A percentile compares a stretch with the other conserved stretches of the same genome.
Evolutionary conservation across 805 yeast genomes (phyloP).

Genomic region (Jamesozyma gamospora): DNA sequence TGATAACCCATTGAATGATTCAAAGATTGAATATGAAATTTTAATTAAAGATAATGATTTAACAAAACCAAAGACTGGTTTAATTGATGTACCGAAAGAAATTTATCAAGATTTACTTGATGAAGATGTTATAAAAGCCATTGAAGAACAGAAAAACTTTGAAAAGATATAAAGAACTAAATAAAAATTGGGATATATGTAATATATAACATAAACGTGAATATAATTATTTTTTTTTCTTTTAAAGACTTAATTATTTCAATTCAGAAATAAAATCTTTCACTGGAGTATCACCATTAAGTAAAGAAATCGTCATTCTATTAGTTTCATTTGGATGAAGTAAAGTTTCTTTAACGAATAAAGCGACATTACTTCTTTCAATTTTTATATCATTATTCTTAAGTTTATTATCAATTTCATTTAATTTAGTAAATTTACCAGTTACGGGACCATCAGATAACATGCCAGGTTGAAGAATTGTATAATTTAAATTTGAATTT

Average conservation of each 20-base stretch:
- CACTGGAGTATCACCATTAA: slow-evolving; percentile 29
- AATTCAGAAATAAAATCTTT: not conserved
- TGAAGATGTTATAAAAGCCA: slow-evolving; percentile 50
- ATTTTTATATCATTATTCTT: not conserved
- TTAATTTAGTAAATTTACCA: slow-evolving; percentile 31
- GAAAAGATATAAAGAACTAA: slow-evolving; percentile 35
- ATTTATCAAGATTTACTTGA: slow-evolving; percentile 50
- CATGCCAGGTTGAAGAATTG: slow-evolving; percentile 45
- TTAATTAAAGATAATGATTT: slow-evolving; percentile 38
- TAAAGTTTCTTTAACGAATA: slow-evolving; percentile 32
- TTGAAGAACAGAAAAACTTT: slow-evolving; percentile 47
- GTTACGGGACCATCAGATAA: slow-evolving; percentile 16
- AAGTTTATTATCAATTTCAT: slow-evolving; percentile 11
- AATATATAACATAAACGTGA: too few species aligned
- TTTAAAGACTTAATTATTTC: too few species aligned
- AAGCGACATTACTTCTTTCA: slow-evolving; percentile 48
- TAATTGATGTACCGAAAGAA: slow-evolving; percentile 46
- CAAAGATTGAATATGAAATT: slow-evolving; percentile 38
- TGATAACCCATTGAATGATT: slow-evolving; percentile 18
- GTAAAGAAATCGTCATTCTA: slow-evolving; percentile 36
- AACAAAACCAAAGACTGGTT: slow-evolving; percentile 47
- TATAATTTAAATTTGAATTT: slow-evolving; percentile 37
- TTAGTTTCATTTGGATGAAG: slow-evolving; percentile 31
- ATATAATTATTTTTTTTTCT: too few species aligned
- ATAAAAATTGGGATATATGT: too few species aligned